Evolutionary conservation across 345 rosid genomes (phyloP), one percentile per base, ranked within the genome.

Genomic region (Bruguiera gymnorhiza): DNA sequence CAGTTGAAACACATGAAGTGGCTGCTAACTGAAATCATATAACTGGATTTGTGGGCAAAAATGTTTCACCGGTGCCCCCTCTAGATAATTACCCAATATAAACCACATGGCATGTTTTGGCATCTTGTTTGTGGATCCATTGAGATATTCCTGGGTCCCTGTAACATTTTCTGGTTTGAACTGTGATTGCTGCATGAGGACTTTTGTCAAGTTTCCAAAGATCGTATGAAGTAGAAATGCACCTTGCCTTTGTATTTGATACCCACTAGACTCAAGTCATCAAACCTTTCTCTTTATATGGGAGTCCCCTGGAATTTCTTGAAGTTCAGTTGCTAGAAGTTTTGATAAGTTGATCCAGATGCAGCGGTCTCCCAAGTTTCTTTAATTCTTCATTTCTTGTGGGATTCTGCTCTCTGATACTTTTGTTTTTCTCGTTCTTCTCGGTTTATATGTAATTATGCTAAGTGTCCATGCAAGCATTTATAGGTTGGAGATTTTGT

Each of bases 211-310:
- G 52, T 62, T 62, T 24, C 13, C 37, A 36, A 39, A 18, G 9
- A 9, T 62, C 21, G 36, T 27, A 11, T 18, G 32, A 58, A 27
- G 56, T 19, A 39, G 57, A 18, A 21, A 60, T 51, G 24, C 3
- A 15, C 37, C 37, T 50, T 61, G 50, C 23, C 52, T 63, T 54
- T 60, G 66, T 60, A 60, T 69, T 16, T 68, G 18, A 46, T 8
- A 19, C 20, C n/a, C 27, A 30, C 31, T 48, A 46, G 8, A 52
- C 37, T 67, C 66, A 34, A 60, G 65, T 24, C 39, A 59, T 53
- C 37, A 26, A 54, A 60, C 36, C 6, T 10, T 16, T 30, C 31
- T 66, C 29, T 24, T 60, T 62, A 8, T 26, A 20, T 32, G 60
- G 58, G 48, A 39, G 26, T 29, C 29, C 59, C 43, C 56, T 46